Evolutionary conservation across 148 eudicot species (phyloP).

Genomic region (Fagopyrum homotropicum): DNA sequence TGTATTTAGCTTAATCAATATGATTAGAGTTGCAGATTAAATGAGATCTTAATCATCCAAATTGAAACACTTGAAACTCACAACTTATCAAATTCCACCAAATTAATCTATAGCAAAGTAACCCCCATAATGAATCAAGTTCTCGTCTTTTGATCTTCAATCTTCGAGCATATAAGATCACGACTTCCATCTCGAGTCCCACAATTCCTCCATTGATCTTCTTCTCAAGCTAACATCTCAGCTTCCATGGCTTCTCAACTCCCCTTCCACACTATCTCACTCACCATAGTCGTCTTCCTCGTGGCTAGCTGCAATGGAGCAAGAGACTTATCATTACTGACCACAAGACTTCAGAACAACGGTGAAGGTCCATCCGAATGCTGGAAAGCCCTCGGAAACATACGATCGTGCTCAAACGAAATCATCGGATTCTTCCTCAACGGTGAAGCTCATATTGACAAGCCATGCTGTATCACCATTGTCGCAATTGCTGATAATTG

Average conservation of each 20-base stretch:
- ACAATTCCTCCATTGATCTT: background rate
- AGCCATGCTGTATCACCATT: slow-evolving; percentile 43
- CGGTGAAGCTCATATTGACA: slow-evolving; percentile 35
- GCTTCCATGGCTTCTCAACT: background rate
- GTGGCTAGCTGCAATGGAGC: background rate
- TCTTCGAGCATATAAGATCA: background rate
- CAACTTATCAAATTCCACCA: background rate
- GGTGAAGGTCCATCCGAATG: slow-evolving; percentile 20
- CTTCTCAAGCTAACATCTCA: background rate
- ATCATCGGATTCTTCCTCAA: slow-evolving; percentile 40
- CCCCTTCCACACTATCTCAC: background rate
- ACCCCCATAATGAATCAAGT: slow-evolving; percentile 2
- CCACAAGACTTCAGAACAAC: background rate
- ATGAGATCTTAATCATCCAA: background rate
- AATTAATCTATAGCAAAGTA: background rate
- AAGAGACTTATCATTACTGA: background rate
- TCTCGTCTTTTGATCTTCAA: background rate
- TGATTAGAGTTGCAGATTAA: background rate
- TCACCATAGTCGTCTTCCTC: background rate
- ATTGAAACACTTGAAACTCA: background rate
- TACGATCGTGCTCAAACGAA: slow-evolving; percentile 48
- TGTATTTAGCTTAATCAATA: background rate
- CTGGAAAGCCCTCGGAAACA: slow-evolving; percentile 40
- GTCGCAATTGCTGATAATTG: slow-evolving; percentile 29
- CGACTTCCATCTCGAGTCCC: background rate